A percentile compares a stretch with the other conserved stretches of the same genome.
Evolutionary conservation across 371 early-diverging fungal genomes (phyloP).

Genomic region (Mucor lusitanicus): DNA sequence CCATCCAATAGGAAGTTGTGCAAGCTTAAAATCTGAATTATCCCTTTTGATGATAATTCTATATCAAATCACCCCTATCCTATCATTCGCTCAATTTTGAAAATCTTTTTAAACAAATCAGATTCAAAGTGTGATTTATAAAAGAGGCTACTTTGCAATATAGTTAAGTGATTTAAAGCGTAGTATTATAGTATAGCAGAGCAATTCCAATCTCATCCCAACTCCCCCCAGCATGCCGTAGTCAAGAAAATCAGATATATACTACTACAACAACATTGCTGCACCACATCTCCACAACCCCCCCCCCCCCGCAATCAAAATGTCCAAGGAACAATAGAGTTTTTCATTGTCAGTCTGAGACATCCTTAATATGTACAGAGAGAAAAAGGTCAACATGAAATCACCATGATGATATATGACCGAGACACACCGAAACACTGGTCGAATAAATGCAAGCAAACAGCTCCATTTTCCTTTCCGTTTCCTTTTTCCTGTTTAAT

Average conservation of each 20-base stretch:
- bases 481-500: background rate
- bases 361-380: background rate
- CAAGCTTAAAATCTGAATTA: background rate
- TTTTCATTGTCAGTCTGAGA: constrained; percentile 8
- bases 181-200: too few species aligned
- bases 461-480: background rate
- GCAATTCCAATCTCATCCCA: background rate
- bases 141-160: background rate
- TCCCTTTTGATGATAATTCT: background rate
- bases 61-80: background rate
- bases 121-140: background rate
- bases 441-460: background rate
- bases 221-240: background rate
- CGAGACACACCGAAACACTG: constrained; percentile 7
- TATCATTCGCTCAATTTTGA: constrained; percentile 4
- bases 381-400: background rate
- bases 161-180: background rate
- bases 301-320: background rate
- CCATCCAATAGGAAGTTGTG: constrained; percentile 32
- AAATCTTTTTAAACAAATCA: constrained; percentile 2
- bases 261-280: background rate
- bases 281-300: background rate
- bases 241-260: background rate
- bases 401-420: constrained; percentile 16
- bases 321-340: background rate